Base-by-base conservation (phyloP, 1,139 yeast species). In the Petasospora rhodanensis region DNA sequence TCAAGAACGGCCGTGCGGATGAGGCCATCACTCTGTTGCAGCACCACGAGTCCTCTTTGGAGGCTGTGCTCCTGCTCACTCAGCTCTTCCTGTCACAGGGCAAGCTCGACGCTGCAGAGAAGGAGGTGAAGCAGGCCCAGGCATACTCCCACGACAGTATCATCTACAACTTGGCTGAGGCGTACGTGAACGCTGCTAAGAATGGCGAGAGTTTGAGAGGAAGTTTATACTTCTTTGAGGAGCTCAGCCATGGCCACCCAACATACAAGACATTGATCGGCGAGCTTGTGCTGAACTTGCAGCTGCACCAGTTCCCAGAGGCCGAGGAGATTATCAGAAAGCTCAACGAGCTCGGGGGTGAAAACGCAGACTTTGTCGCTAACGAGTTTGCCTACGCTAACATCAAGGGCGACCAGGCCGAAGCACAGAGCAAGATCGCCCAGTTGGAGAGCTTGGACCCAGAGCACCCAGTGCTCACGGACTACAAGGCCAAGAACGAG, bases 181-280 rank as follows among this genome's bases (percentile, higher is more conserved):
- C 83, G 13, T 78, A 84, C 78, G 63, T 76, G 14, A 65, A 69
- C 38, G 59, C 80, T 32, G 56, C 67, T 22, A 64, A 62, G 46
- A 83, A 81, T 30, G 79, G 75, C 35, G 68, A 75, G 17, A 63
- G 69, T 43, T 70, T 76, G 42, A 79, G 71, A 55, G 74, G 75
- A 43, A 66, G 83, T 2, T 76, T 70, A 59, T 82, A 79, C 56
- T 80, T 82, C 47, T 82, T 73, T 56, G 91, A 82, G 55, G 93
- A 82, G 58, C 64, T 79, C 36, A 68, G 78, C 34, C 70, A 75
- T 29, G 55, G 66, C 17, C 68, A 65, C 65, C 52, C 51, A 31
- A 74, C 53, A 59, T 68, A 67, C 58, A 73, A 49, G 55, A 66
- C 60, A 61, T 68, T 62, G 20, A 53, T 74, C 28, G 72, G 73